Evolutionary conservation across 2,329 filamentous ascomycete genomes (phyloP), one percentile per base, ranked within the genome.

Genomic region (Capronia americana): DNA sequence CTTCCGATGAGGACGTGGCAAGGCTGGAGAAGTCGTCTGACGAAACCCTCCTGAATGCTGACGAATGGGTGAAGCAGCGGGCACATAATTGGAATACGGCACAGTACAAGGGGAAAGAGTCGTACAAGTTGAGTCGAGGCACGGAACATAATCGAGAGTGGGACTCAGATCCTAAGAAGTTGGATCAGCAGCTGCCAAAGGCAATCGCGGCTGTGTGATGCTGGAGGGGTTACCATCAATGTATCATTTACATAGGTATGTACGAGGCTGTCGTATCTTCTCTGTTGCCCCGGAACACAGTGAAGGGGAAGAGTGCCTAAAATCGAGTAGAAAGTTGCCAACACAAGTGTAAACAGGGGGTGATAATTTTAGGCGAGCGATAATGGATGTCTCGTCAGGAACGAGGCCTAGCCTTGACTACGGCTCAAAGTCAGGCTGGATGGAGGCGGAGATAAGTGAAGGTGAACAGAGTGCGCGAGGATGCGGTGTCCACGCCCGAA

Each of bases 81-180:
- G 63, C 63, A n/a, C 50, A 65, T 50, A 65, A 60, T 17, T 65
- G 63, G 63, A 65, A 65, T 41, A 65, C 57, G 2, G 63, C 63
- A 4, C 57, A 65, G 57, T 65, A 61, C 51, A 65, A 61, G 51
- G 63, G 53, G 24, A 65, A 57, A 46, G 57, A 65, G 50, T 61
- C 57, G 30, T 65, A 65, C 32, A 65, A 61, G 12, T 20, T 60
- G 57, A 65, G 63, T 61, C 57, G 63, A 30, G 63, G 63, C 1
- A 65, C 63, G 2, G 63, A 65, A 4, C 57, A 65, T 48, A 65
- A 65, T 53, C 51, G 57, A 28, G 63, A 56, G 12, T 57, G 57
- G 57, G 57, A 59, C 6, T 30, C 57, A 26, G 56, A 46, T 11
- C 38, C 38, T 10, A 38, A 7, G 7, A 59, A 34, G 41, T 20